Evolutionary conservation across 164 flowering plant genomes (phyloP).

Genomic region (Berberis thunbergii): DNA sequence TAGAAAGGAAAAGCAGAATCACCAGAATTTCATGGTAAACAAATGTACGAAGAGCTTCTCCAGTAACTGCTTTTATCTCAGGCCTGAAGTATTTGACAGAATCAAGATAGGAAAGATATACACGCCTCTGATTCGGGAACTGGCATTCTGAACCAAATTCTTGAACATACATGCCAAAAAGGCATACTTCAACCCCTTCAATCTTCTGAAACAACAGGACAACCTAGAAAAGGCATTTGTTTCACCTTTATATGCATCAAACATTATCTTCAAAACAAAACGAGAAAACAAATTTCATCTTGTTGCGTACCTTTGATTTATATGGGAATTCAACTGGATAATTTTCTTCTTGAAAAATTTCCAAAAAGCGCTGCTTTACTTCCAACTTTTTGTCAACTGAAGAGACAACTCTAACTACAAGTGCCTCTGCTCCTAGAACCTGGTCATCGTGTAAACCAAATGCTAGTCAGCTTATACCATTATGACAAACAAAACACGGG

Average conservation of each 20-base stretch:
- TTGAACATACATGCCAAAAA: constrained; percentile 98
- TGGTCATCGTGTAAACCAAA: constrained; percentile 17
- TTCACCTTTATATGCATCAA: not conserved
- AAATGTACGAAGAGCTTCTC: constrained; percentile 96
- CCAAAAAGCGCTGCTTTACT: constrained; percentile 89
- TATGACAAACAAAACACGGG: not conserved
- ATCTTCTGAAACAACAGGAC: constrained; percentile 89
- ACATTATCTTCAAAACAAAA: not conserved
- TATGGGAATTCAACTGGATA: constrained; percentile 86
- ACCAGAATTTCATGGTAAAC: constrained; percentile 99
- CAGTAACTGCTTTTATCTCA: constrained; percentile 69
- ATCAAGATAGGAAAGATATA: constrained; percentile 92
- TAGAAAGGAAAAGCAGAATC: not conserved
- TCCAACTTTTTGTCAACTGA: constrained; percentile 98
- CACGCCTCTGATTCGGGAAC: constrained; percentile 90
- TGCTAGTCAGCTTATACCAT: constrained; percentile 5
- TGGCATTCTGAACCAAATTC: constrained; percentile 92
- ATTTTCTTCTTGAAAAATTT: constrained; percentile 87
- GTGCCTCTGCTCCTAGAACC: constrained; percentile 91
- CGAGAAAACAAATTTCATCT: constrained; percentile 18
- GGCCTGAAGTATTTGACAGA: constrained; percentile 99
- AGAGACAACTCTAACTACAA: constrained; percentile 93
- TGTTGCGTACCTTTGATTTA: constrained; percentile 78
- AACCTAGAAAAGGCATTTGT: constrained; percentile 37
- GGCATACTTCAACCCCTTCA: constrained; percentile 98